Evolutionary conservation across 139 green algal species (phyloP), one percentile per base, ranked within the genome.

Genomic region (Closterium sp.): DNA sequence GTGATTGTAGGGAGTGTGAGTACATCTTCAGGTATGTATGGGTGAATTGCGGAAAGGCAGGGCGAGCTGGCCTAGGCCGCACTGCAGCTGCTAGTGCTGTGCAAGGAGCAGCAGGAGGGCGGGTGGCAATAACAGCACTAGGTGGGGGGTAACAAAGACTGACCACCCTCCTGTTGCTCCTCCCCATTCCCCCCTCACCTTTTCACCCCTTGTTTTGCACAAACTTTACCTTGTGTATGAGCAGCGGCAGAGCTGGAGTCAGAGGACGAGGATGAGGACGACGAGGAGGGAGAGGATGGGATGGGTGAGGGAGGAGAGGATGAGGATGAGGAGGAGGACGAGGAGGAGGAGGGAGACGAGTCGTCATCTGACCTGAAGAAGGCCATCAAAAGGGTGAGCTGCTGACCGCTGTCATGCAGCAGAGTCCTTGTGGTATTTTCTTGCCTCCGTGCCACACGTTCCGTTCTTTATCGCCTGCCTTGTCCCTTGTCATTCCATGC

Each of bases 211-310:
- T n/a, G n/a, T n/a, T n/a, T n/a, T n/a, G n/a, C n/a, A n/a, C n/a
- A n/a, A n/a, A n/a, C n/a, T n/a, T n/a, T n/a, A n/a, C n/a, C n/a
- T n/a, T n/a, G n/a, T 90, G 43, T 91, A 21, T 90, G 66, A 34
- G 87, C 43, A 88, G 90, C 33, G 32, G 89, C n/a, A 31, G 83
- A 92, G 33, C 9, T 88, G 25, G 89, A 94, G 31, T 84, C 89
- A 76, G 91, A 94, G 30, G 91, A 94, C 43, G 91, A 94, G 25
- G 89, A 94, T 33, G 92, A 94, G 0, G 84, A 92, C 85, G 92
- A 94, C 85, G 92, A 94, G 89, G 89, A 94, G 25, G n/a, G 69
- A 21, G 89, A 66, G 35, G 92, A 94, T 33, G 91, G 30, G 19
- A 91, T 92, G 19, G 90, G 93, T 6, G 91, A 94, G 8, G 85